Evolutionary conservation across 1,139 yeast species (phyloP).

Genomic region (Keqinozyma sinolaborantium): DNA sequence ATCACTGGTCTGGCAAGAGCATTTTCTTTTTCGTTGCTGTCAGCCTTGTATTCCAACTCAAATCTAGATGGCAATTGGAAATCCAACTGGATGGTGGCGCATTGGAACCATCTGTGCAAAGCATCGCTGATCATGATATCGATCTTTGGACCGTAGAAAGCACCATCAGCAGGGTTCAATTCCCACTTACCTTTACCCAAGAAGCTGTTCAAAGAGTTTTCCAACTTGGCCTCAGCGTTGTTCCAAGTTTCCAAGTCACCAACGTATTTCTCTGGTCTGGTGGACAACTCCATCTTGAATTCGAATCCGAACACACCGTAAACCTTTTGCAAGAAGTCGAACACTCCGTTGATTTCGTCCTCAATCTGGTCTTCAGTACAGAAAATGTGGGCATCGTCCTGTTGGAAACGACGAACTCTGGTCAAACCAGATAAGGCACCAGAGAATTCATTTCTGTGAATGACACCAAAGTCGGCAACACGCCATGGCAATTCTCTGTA

Average conservation of each 20-base stretch:
- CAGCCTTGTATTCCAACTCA: slow-evolving; percentile 80
- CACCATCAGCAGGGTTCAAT: slow-evolving; percentile 94
- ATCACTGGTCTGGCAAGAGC: slow-evolving; percentile 73
- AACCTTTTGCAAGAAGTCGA: slow-evolving; percentile 73
- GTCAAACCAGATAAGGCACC: slow-evolving; percentile 86
- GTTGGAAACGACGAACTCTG: slow-evolving; percentile 96
- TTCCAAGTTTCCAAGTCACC: slow-evolving; percentile 90
- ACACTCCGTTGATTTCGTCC: slow-evolving; percentile 71
- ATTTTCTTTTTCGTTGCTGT: slow-evolving; percentile 50
- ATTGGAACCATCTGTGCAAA: slow-evolving; percentile 91
- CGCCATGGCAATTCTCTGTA: slow-evolving; percentile 95
- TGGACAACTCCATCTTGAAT: slow-evolving; percentile 85
- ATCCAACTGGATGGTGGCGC: slow-evolving; percentile 96
- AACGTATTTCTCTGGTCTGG: slow-evolving; percentile 90
- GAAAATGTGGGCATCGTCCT: slow-evolving; percentile 97
- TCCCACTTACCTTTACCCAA: slow-evolving; percentile 84
- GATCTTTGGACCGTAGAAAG: slow-evolving; percentile 98
- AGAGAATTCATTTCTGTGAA: slow-evolving; percentile 93
- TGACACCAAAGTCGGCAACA: slow-evolving; percentile 92
- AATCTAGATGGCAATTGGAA: slow-evolving; percentile 95
- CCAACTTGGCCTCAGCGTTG: slow-evolving; percentile 76
- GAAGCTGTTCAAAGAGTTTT: slow-evolving; percentile 62
- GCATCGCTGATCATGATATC: slow-evolving; percentile 93
- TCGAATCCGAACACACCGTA: slow-evolving; percentile 87
- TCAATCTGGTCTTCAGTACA: slow-evolving; percentile 88